Conservation (phyloP, 2,329 filamentous ascomycete genomes). For the Aureobasidium uvarum region DNA sequence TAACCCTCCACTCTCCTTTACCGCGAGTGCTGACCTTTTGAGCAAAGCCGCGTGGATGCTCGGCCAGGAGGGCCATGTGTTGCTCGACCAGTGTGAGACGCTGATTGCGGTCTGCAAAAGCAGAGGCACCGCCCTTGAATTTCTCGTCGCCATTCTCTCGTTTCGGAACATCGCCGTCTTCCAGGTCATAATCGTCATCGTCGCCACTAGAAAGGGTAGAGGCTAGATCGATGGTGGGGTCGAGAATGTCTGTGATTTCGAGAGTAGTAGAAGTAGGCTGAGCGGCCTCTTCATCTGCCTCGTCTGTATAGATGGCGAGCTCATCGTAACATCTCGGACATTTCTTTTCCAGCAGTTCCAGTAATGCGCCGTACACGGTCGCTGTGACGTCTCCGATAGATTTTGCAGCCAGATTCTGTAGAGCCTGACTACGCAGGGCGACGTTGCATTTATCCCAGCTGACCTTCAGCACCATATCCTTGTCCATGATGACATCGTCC, state of each 20-base stretch:
- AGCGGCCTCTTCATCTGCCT: slow-evolving; percentile 45
- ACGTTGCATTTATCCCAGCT: slow-evolving; percentile 85
- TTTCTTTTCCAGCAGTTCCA: slow-evolving; percentile 68
- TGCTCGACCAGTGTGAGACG: slow-evolving; percentile 62
- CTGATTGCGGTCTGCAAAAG: slow-evolving; percentile 40
- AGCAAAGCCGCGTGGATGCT: slow-evolving; percentile 67
- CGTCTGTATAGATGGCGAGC: slow-evolving; percentile 40
- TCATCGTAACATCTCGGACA: slow-evolving; percentile 65
- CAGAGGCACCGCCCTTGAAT: slow-evolving; percentile 30
- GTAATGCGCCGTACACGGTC: slow-evolving; percentile 71
- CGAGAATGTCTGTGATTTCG: slow-evolving; percentile 45
- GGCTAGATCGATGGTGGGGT: slow-evolving; percentile 43
- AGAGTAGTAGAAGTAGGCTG: slow-evolving; percentile 42
- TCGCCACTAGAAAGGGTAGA: slow-evolving; percentile 32
- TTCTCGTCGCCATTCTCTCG: slow-evolving; percentile 26
- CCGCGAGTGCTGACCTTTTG: slow-evolving; percentile 63
- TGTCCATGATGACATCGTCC: slow-evolving; percentile 38
- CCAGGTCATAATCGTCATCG: slow-evolving; percentile 28
- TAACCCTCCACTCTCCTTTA: slow-evolving; percentile 75
- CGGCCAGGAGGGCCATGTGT: slow-evolving; percentile 69
- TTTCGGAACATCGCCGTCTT: slow-evolving; percentile 38
- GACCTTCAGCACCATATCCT: slow-evolving; percentile 69
- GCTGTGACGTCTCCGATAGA: slow-evolving; percentile 71
- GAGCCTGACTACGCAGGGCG: slow-evolving; percentile 72
- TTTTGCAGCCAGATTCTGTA: slow-evolving; percentile 70